These are phyloP conservation scores for Neopestalotiopsis clavispora DNA, from an alignment of 2,329 filamentous ascomycete species.

Conservation along the genomic window DNA sequence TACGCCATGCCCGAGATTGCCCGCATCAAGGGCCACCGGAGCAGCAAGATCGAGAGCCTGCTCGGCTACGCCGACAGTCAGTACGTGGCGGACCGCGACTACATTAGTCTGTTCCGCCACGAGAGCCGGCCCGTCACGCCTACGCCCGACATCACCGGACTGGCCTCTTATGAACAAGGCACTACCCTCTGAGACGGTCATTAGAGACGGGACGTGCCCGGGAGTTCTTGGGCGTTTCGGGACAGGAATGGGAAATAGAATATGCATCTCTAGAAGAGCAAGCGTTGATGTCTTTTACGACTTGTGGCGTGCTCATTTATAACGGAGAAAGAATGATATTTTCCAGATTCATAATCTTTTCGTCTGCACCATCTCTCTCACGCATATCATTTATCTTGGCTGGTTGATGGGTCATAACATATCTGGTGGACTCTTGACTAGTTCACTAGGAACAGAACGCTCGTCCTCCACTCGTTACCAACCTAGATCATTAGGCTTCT, in stretches of 20 bases:
- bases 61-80: slow-evolving; percentile 94
- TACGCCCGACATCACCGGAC: slow-evolving; percentile 23
- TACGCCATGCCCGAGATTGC: slow-evolving; percentile 86
- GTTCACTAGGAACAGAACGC: background rate
- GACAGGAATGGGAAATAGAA: background rate
- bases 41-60: slow-evolving; percentile 77
- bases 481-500: background rate
- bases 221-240: slow-evolving; percentile 1
- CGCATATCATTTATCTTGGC: background rate
- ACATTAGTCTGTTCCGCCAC: slow-evolving; percentile 74
- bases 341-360: too few species aligned
- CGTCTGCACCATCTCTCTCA: background rate
- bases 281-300: background rate
- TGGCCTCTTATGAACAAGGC: slow-evolving; percentile 8
- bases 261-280: background rate
- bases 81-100: slow-evolving; percentile 88
- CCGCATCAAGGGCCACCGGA: slow-evolving; percentile 83
- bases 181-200: background rate
- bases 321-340: background rate
- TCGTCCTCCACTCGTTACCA: background rate
- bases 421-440: background rate
- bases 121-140: slow-evolving; percentile 61
- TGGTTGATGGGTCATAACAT: background rate
- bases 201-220: too few species aligned
- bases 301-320: background rate